Conservation (phyloP, 768 basidiomycete species). For the Auriculariales sp. region DNA sequence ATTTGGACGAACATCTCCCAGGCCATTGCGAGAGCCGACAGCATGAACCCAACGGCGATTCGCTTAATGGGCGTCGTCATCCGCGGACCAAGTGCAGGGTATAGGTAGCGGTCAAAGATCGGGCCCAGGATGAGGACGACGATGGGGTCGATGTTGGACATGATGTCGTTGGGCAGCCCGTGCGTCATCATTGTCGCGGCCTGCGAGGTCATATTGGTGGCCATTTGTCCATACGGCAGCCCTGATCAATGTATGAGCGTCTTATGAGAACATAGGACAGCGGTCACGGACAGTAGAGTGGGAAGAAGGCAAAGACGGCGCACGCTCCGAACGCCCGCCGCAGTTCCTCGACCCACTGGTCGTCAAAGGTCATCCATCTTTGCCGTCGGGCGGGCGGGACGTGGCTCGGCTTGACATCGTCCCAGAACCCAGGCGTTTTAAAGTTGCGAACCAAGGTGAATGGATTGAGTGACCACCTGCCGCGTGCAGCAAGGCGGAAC, state of each 20-base stretch:
- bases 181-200: constrained; percentile 63
- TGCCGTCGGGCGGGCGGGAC: constrained; percentile 27
- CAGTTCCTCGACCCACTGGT: constrained; percentile 67
- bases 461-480: constrained; percentile 30
- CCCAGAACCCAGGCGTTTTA: constrained; percentile 54
- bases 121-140: constrained; percentile 50
- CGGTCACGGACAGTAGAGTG: constrained; percentile 42
- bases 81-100: constrained; percentile 39
- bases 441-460: constrained; percentile 32
- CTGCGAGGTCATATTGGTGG: constrained; percentile 66
- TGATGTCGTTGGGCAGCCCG: constrained; percentile 59
- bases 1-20: constrained; percentile 54
- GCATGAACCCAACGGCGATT: constrained; percentile 41
- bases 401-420: constrained; percentile 50
- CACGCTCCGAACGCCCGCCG: constrained; percentile 61
- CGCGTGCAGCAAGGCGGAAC: not conserved
- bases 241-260: constrained; percentile 27
- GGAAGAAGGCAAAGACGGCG: constrained; percentile 42
- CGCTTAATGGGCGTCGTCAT: constrained; percentile 43
- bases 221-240: constrained; percentile 66
- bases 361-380: constrained; percentile 63
- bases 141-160: constrained; percentile 67
- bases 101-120: constrained; percentile 45
- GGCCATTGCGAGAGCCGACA: constrained; percentile 41
- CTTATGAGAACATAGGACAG: no score